A percentile compares a stretch with the other conserved stretches of the same genome.
phyloP scores from a whole-genome alignment of 805 yeast genomes.

The Ogataea allantospora region DNA sequence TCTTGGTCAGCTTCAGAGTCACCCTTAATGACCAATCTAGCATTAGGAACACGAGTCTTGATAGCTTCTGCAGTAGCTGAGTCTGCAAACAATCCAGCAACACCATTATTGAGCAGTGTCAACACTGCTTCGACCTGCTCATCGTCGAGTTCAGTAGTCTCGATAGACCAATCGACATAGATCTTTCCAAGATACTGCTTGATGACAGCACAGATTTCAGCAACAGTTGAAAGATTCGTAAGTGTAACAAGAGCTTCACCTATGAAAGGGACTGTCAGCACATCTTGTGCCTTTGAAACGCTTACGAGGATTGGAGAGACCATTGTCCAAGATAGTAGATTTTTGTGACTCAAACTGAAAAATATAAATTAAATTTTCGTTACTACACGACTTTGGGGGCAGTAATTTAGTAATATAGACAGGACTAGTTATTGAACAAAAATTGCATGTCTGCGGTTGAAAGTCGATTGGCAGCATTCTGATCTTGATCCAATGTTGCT shows the following conservation, averaged over 20 bases:
- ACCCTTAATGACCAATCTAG: conserved; percentile 31
- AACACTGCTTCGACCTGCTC: conserved; percentile 21
- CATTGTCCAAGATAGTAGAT: conserved; percentile 19
- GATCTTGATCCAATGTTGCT: conserved; percentile 93
- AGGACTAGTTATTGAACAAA: conserved; percentile 70
- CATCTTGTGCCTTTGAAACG: conserved; percentile 16
- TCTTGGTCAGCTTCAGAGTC: conserved; percentile 18
- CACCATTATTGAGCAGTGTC: conserved; percentile 33
- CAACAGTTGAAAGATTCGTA: conserved; percentile 13
- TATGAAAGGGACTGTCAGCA: conserved; percentile 23
- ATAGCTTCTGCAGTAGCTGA: conserved; percentile 20
- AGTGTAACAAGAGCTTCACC: conserved; percentile 31
- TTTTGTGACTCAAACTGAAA: conserved; percentile 8
- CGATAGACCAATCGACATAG: conserved; percentile 27
- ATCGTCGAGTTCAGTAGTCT: conserved; percentile 17
- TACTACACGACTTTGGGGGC: conserved; percentile 12
- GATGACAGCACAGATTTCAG: conserved; percentile 15
- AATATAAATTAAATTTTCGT: conserved; percentile 5
- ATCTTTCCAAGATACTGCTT: conserved; percentile 20
- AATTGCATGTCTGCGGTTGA: conserved; percentile 96
- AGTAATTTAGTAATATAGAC: not conserved
- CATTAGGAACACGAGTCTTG: conserved; percentile 33
- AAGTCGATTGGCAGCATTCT: conserved; percentile 80
- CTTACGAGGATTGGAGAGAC: conserved; percentile 36
- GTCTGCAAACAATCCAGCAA: conserved; percentile 26